A percentile compares a stretch with the other conserved stretches of the same genome.
phyloP scores from a whole-genome alignment of 306 rosid genomes.

The Ormosia emarginata region DNA sequence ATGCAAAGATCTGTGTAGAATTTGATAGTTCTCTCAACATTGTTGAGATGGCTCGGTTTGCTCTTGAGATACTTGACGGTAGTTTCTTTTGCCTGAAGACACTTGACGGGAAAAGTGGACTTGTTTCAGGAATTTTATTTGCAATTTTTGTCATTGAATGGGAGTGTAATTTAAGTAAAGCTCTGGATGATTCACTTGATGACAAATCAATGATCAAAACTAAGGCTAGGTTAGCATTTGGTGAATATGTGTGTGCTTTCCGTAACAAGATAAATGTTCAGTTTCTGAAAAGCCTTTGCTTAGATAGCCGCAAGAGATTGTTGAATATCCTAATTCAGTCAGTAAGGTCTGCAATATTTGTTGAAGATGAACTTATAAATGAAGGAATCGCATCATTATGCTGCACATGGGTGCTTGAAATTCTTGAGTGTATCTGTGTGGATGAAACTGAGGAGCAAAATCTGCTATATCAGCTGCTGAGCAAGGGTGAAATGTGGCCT shows the following conservation, averaged over 20 bases:
- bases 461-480: constrained; percentile 61
- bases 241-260: constrained; percentile 51
- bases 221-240: constrained; percentile 49
- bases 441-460: constrained; percentile 61
- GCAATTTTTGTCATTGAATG: constrained; percentile 66
- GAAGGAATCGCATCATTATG: constrained; percentile 51
- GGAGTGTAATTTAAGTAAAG: constrained; percentile 57
- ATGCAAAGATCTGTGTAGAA: constrained; percentile 36
- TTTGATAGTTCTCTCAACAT: constrained; percentile 38
- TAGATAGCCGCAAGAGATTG: constrained; percentile 44
- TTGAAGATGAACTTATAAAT: constrained; percentile 46
- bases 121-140: constrained; percentile 66
- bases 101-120: constrained; percentile 57
- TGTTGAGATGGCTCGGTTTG: constrained; percentile 59
- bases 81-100: constrained; percentile 62
- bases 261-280: constrained; percentile 50
- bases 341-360: constrained; percentile 63
- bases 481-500: constrained; percentile 69
- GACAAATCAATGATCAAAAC: constrained; percentile 36
- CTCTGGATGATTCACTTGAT: constrained; percentile 40
- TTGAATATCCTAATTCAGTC: constrained; percentile 52
- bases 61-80: constrained; percentile 78
- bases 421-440: constrained; percentile 52
- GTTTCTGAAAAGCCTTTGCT: constrained; percentile 50
- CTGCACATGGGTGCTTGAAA: constrained; percentile 78